Evolutionary conservation across 2,329 filamentous ascomycete species (phyloP), one percentile per base, ranked within the genome.

Genomic region (Calonectria pseudoreteaudii): DNA sequence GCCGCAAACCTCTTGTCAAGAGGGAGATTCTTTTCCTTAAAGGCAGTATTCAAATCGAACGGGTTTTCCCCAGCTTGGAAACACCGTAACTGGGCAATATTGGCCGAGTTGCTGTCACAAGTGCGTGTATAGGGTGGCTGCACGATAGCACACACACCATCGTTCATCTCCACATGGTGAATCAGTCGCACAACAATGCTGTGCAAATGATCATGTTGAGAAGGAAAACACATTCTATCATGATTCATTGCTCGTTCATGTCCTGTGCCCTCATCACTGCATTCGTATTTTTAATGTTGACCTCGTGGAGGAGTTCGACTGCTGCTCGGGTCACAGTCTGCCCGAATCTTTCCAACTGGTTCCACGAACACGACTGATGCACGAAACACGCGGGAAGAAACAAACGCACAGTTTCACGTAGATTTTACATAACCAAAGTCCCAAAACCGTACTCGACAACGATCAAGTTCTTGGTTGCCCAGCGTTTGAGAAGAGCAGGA

Each of bases 121-220:
- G 30, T 23, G 23, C 36, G 49, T 65, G 70, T 65, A 47, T 34
- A 47, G 68, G 58, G 66, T 72, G 49, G 23, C 23, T 56, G 31
- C 20, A 56, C n/a, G 23, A 50, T 36, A 36, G 31, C 14, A 30
- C 53, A 62, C n/a, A 26, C n/a, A n/a, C 14, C 41, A 36, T 20
- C 56, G 23, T 34, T 31, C 13, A 53, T 36, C 28, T 38, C 53
- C 26, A 26, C 64, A n/a, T 60, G 47, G 26, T 72, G 28, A 36
- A 26, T 34, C n/a, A 31, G 66, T 66, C 23, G 26, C 49, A 66
- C 70, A 30, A 26, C 23, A 16, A 28, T 26, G 11, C 36, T 13
- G 36, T 47, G 11, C 38, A 44, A 38, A 38, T 14, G 23, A 26
- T 13, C 23, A 18, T 10, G 9, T 41, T 20, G 31, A 13, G n/a